phyloP scores from a whole-genome alignment of 2,329 filamentous ascomycete genomes.

The Fusarium liriodendri region DNA sequence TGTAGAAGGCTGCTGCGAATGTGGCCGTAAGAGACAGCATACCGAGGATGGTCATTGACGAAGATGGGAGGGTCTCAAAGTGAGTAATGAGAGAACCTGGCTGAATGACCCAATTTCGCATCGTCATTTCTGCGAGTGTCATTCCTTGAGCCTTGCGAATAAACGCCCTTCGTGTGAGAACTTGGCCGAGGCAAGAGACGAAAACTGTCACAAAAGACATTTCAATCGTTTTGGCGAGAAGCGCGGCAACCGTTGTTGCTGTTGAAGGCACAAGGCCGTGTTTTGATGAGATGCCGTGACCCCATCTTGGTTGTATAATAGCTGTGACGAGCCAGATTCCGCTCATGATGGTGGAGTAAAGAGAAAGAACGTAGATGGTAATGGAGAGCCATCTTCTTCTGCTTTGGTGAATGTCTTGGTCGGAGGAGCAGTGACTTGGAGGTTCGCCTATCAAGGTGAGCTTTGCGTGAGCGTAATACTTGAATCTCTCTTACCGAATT shows the following conservation, averaged over 20 bases:
- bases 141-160: conserved; percentile 70
- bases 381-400: conserved; percentile 61
- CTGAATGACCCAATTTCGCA: conserved; percentile 78
- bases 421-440: conserved; percentile 49
- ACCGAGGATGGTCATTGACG: conserved; percentile 72
- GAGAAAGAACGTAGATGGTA: conserved; percentile 59
- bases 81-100: conserved; percentile 80
- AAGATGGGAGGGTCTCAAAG: conserved; percentile 72
- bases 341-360: conserved; percentile 74
- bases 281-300: conserved; percentile 64
- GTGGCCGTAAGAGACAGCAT: conserved; percentile 72
- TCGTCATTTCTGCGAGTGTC: conserved; percentile 80
- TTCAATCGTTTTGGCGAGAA: conserved; percentile 82
- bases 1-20: conserved; percentile 77
- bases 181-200: conserved; percentile 79
- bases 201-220: conserved; percentile 82
- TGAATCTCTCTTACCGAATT: conserved; percentile 43
- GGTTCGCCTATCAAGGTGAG: conserved; percentile 38
- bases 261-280: conserved; percentile 69
- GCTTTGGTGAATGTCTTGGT: conserved; percentile 45
- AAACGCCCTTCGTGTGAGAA: conserved; percentile 76
- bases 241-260: conserved; percentile 74
- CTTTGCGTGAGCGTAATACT: background rate
- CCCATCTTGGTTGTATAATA: conserved; percentile 71
- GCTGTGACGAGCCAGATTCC: conserved; percentile 74